Conservation (phyloP, 139 green algal genomes). For the Dunaliella sp. region DNA sequence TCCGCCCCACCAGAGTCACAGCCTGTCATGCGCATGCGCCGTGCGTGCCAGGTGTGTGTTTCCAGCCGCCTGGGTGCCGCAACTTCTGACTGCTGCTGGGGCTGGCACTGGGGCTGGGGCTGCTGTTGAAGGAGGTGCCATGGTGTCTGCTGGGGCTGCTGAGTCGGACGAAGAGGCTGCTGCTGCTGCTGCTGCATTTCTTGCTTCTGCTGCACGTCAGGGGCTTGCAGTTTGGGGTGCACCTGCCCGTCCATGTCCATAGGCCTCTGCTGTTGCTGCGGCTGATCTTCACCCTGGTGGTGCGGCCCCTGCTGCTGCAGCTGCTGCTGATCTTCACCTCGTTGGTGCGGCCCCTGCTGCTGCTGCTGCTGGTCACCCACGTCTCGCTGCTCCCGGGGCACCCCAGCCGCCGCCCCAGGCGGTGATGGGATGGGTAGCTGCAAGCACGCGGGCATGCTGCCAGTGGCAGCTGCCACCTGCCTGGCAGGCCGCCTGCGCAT, state of each 20-base stretch:
- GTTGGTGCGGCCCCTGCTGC: too few relatives aligned
- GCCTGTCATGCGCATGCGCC: slow-evolving; percentile 56
- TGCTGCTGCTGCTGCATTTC: too few relatives aligned
- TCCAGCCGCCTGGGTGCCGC: slow-evolving; percentile 38
- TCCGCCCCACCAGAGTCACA: neutral
- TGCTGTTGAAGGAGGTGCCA: too few relatives aligned
- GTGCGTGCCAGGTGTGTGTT: slow-evolving; percentile 72
- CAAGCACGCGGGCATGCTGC: slow-evolving; percentile 24
- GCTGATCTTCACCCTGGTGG: too few relatives aligned
- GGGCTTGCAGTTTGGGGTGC: too few relatives aligned
- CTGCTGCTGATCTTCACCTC: too few relatives aligned
- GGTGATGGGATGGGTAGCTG: neutral
- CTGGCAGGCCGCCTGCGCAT: slow-evolving; percentile 53
- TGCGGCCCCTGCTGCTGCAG: too few relatives aligned
- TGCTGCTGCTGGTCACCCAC: too few relatives aligned
- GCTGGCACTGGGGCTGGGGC: neutral
- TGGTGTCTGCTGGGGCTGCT: too few relatives aligned
- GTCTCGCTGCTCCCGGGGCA: neutral
- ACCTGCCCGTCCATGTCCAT: too few relatives aligned
- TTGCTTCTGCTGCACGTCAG: neutral
- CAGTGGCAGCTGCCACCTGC: slow-evolving; percentile 18
- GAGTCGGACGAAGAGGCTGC: too few relatives aligned
- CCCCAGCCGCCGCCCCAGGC: neutral
- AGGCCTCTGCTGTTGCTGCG: too few relatives aligned
- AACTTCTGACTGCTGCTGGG: neutral